Percentiles rank a stretch among this genome's conserved stretches.
Evolutionary conservation across 208 protist species (phyloP).

Genomic region (Willaertia magna): DNA sequence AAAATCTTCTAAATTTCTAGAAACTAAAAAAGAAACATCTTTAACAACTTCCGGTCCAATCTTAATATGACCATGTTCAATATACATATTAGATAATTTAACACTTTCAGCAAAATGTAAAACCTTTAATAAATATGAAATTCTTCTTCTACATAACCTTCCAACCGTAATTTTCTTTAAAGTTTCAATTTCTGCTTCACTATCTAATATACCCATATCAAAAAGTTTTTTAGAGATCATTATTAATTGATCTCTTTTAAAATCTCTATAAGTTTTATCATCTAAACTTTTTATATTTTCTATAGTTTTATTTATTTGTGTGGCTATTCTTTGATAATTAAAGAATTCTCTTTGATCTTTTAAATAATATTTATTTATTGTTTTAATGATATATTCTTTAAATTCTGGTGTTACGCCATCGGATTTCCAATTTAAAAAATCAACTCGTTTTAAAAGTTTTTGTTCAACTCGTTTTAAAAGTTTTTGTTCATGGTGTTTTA

Average conservation of each 20-base stretch:
- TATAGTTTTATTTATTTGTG: not conserved
- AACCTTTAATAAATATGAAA: not conserved
- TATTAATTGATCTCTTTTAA: not conserved
- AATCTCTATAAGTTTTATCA: not conserved
- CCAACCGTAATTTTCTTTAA: not conserved
- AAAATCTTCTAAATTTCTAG: constrained; percentile 12
- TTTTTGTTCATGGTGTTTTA: constrained; percentile 11
- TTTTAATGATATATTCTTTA: not conserved
- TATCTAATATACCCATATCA: constrained; percentile 1
- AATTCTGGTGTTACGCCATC: not conserved
- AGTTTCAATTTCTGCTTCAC: not conserved
- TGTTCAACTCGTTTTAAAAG: constrained; percentile 7
- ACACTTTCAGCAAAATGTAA: not conserved
- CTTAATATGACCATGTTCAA: not conserved
- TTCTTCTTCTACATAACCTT: not conserved
- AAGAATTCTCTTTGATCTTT: constrained; percentile 5
- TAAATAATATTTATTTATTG: not conserved
- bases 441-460: constrained; percentile 4
- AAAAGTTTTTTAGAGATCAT: not conserved
- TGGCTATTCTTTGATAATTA: constrained; percentile 8
- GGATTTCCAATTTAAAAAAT: constrained; percentile 7
- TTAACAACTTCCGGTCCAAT: constrained; percentile 1
- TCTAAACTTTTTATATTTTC: not conserved
- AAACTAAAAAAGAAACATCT: not conserved
- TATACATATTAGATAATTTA: not conserved